These are phyloP conservation scores for Phlebopus sp. DNA, from an alignment of 1,284 basidiomycete genomes.

Conservation along the genomic window DNA sequence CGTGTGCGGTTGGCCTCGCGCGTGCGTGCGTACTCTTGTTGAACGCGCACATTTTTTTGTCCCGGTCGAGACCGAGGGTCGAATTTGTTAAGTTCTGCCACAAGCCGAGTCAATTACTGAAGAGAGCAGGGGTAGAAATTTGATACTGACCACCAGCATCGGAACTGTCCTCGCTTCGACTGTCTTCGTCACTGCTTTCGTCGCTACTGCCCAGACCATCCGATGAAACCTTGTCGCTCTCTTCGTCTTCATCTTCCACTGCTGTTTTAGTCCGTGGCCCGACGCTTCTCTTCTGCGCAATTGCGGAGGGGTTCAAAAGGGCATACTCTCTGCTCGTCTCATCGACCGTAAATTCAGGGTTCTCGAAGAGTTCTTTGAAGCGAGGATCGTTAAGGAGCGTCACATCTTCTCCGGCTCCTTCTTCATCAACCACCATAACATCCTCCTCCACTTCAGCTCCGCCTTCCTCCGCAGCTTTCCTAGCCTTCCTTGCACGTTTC, in stretches of 20 bases:
- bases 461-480: constrained; percentile 33
- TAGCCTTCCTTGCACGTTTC: constrained; percentile 49
- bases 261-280: constrained; percentile 60
- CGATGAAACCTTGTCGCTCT: constrained; percentile 79
- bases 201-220: constrained; percentile 58
- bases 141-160: constrained; percentile 49
- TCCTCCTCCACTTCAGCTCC: constrained; percentile 36
- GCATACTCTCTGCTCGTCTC: constrained; percentile 85
- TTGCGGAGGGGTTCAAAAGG: constrained; percentile 85
- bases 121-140: constrained; percentile 15
- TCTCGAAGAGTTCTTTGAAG: constrained; percentile 89
- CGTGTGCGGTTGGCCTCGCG: constrained; percentile 38
- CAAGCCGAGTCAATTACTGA: constrained; percentile 11
- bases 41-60: constrained; percentile 42
- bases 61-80: constrained; percentile 43
- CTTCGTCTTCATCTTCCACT: constrained; percentile 87
- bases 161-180: constrained; percentile 49
- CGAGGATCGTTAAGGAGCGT: constrained; percentile 83
- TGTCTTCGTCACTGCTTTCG: constrained; percentile 42
- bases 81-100: constrained; percentile 48
- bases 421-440: constrained; percentile 41
- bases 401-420: constrained; percentile 33
- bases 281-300: constrained; percentile 45
- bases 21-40: constrained; percentile 45
- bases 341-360: constrained; percentile 94